Evolutionary conservation across 768 basidiomycete genomes (phyloP).

Genomic region (Suillus occidentalis): DNA sequence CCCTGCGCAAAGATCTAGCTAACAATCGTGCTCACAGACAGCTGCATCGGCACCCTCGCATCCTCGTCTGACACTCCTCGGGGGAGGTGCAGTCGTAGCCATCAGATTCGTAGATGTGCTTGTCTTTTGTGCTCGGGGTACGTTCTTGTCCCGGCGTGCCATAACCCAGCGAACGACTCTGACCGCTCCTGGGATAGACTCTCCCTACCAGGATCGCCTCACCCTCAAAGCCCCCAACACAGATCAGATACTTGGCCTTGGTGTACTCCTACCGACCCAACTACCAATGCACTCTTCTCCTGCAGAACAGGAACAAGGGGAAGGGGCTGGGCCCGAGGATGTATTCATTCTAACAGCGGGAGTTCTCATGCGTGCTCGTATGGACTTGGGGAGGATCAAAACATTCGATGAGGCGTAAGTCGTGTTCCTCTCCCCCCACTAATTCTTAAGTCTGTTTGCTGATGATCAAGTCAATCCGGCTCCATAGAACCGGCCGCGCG

Average conservation of each 20-base stretch:
- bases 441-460: neutral
- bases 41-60: slow-evolving; percentile 70
- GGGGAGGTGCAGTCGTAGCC: slow-evolving; percentile 56
- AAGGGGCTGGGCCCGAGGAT: slow-evolving; percentile 8
- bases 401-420: slow-evolving; percentile 65
- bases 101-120: slow-evolving; percentile 79
- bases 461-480: slow-evolving; percentile 1
- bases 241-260: slow-evolving; percentile 72
- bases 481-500: slow-evolving; percentile 56
- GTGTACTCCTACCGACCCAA: slow-evolving; percentile 38
- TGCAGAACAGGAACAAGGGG: slow-evolving; percentile 12
- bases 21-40: slow-evolving; percentile 40
- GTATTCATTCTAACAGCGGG: slow-evolving; percentile 54
- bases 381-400: slow-evolving; percentile 62
- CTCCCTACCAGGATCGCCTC: slow-evolving; percentile 68
- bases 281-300: slow-evolving; percentile 20
- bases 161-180: slow-evolving; percentile 2
- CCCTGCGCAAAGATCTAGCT: slow-evolving; percentile 1
- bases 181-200: slow-evolving; percentile 41
- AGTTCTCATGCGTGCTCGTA: slow-evolving; percentile 63
- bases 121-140: slow-evolving; percentile 69
- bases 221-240: slow-evolving; percentile 62
- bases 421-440: neutral
- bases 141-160: neutral
- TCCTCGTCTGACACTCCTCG: slow-evolving; percentile 61